Base-by-base conservation (phyloP, 441 rosid genomes). In the Theobroma grandiflorum region DNA sequence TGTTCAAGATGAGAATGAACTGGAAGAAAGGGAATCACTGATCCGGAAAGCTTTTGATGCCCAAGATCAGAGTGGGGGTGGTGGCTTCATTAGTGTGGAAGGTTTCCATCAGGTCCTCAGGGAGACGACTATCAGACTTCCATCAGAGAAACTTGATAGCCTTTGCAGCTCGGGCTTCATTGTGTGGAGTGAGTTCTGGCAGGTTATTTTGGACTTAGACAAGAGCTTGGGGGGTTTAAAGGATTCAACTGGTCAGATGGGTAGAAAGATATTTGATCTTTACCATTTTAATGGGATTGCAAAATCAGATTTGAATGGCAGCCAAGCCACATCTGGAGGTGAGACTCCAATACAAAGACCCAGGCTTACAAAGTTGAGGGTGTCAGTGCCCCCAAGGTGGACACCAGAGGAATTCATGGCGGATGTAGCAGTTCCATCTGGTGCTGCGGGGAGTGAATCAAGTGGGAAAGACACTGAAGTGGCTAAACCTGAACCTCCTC, bases 141-240 rank as follows among this genome's bases (percentile, higher is more conserved):
- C 97, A 11, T 80, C 86, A 0, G 95, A 94, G 83, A 97, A 89
- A 87, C 80, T 92, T 0, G 95, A 93, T 64, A 88, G 87, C 73
- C 91, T 97, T 75, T 88, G 95, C 76, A 84, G 91, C 87, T 81
- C 95, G 0, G 98, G 98, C 79, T 94, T 91, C 74, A 92, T 97
- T 6, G 98, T 97, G 31, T 95, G 99, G 99, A 95, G 97, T 66
- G 99, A 97, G 82, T 89, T 97, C 85, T 97, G 98, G 99, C 98
- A 92, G 88, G 92, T 87, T 71, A 88, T 97, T 59, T 84, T 97
- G 85, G 98, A 92, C 66, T 65, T 97, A 49, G 98, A 97, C 88
- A 87, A 85, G 79, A 89, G 86, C 76, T 68, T 86, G 73, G 99
- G 99, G 74, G 99, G 99, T 73, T 85, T 97, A 2, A 92, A 94